phyloP scores from a whole-genome alignment of 257 asterid species.

The Schizonepeta tenuifolia region DNA sequence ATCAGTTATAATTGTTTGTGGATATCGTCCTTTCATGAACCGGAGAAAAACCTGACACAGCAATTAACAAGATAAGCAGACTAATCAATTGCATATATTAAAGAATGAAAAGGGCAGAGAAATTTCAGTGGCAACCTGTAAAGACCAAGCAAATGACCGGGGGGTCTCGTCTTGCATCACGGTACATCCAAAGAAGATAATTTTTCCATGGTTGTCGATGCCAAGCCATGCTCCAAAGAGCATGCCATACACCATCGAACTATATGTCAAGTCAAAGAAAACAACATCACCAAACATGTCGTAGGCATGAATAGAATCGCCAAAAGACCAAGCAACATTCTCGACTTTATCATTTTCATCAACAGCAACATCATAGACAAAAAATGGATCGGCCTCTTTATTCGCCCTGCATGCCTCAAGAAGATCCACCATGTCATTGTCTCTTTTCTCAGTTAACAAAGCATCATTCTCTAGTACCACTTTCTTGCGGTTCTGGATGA shows the following conservation, averaged over 20 bases:
- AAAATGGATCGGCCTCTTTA: slow-evolving; percentile 61
- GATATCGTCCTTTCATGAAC: slow-evolving; percentile 64
- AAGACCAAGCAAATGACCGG: slow-evolving; percentile 57
- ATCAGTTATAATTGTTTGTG: slow-evolving; percentile 67
- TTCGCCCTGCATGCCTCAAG: slow-evolving; percentile 60
- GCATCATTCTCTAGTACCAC: slow-evolving; percentile 60
- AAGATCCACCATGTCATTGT: slow-evolving; percentile 55
- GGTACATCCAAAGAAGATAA: slow-evolving; percentile 61
- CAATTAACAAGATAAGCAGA: slow-evolving; percentile 35
- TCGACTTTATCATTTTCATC: slow-evolving; percentile 65
- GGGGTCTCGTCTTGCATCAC: slow-evolving; percentile 66
- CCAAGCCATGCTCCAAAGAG: slow-evolving; percentile 70
- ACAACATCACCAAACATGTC: slow-evolving; percentile 66
- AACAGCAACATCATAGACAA: slow-evolving; percentile 52
- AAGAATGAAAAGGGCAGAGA: slow-evolving; percentile 23
- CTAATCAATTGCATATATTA: slow-evolving; percentile 13
- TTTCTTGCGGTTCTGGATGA: slow-evolving; percentile 66
- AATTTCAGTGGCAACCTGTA: slow-evolving; percentile 47
- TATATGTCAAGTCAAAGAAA: slow-evolving; percentile 60
- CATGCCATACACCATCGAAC: slow-evolving; percentile 52
- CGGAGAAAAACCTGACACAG: slow-evolving; percentile 59
- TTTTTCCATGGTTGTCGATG: slow-evolving; percentile 61
- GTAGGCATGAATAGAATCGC: slow-evolving; percentile 57
- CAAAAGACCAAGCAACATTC: slow-evolving; percentile 72
- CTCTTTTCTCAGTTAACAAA: slow-evolving; percentile 61